Percentiles rank a stretch among this genome's conserved stretches.
phyloP scores from a whole-genome alignment of 73 alveolate species.

The Stentor coeruleus region DNA sequence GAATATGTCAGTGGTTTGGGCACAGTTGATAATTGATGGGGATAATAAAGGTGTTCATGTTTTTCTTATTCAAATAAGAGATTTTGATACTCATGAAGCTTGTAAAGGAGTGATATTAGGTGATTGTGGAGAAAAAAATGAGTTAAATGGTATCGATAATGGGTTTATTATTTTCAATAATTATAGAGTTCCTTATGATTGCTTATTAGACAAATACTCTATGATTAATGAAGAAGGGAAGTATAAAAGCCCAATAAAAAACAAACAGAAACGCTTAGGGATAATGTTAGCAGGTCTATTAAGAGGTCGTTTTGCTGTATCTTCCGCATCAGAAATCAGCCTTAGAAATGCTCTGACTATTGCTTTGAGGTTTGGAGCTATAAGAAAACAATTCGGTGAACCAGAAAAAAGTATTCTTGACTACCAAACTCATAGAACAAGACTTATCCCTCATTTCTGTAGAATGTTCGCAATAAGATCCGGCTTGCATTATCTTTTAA shows the following conservation, averaged over 20 bases:
- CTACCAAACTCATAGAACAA: slow-evolving; percentile 33
- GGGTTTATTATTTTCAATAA: slow-evolving; percentile 68
- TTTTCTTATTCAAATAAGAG: slow-evolving; percentile 60
- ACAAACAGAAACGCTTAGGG: slow-evolving; percentile 1
- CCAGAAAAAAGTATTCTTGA: slow-evolving; percentile 25
- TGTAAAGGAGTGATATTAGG: slow-evolving; percentile 71
- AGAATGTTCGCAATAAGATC: slow-evolving; percentile 20
- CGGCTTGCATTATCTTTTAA: neutral
- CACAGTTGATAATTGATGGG: slow-evolving; percentile 56
- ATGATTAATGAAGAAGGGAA: slow-evolving; percentile 57
- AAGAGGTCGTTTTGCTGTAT: neutral
- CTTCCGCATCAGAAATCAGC: slow-evolving; percentile 27
- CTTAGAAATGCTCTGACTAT: slow-evolving; percentile 37
- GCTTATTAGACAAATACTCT: slow-evolving; percentile 61
- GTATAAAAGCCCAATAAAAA: slow-evolving; percentile 60
- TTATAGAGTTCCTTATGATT: slow-evolving; percentile 65
- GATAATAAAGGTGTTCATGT: slow-evolving; percentile 66
- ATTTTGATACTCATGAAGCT: slow-evolving; percentile 56
- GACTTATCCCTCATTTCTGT: slow-evolving; percentile 27
- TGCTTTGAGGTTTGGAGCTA: slow-evolving; percentile 64
- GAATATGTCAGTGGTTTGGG: slow-evolving; percentile 53
- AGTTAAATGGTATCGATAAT: slow-evolving; percentile 66
- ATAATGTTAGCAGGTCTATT: slow-evolving; percentile 9
- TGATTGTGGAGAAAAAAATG: slow-evolving; percentile 58
- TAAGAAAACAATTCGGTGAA: slow-evolving; percentile 42